Evolutionary conservation across 768 basidiomycete genomes (phyloP).

Genomic region (Suillus occidentalis): DNA sequence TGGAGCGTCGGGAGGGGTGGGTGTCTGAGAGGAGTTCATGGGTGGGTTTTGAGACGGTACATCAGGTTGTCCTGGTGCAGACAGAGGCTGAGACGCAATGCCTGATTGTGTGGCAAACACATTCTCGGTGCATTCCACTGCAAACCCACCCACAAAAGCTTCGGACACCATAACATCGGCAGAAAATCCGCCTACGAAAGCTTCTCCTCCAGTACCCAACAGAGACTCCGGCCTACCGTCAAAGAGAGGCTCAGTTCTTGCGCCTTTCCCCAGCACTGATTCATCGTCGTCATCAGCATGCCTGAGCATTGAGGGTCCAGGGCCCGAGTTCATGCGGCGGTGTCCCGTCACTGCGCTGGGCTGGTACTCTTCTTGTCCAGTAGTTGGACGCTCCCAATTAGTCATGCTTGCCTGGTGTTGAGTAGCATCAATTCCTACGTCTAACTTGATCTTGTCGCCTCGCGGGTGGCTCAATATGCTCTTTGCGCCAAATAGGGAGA

Average conservation of each 20-base stretch:
- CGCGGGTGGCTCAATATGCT: conserved; percentile 5
- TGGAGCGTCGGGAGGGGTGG: conserved; percentile 4
- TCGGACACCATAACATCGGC: neutral
- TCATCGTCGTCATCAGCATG: neutral
- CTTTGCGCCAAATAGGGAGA: conserved; percentile 5
- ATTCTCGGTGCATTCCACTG: neutral
- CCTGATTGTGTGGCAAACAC: conserved; percentile 3
- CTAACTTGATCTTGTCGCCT: conserved; percentile 21
- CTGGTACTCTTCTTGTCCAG: conserved; percentile 12
- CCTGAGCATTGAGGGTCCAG: conserved; percentile 10
- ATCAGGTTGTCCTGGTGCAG: neutral
- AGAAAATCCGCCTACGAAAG: neutral
- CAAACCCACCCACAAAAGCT: conserved; percentile 6
- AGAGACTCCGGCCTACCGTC: neutral
- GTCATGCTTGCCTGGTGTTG: neutral
- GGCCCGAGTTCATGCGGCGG: neutral
- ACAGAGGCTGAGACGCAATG: neutral
- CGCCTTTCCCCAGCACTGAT: neutral
- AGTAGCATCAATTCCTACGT: conserved; percentile 22
- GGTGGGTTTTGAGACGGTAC: conserved; percentile 1
- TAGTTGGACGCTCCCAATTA: conserved; percentile 4
- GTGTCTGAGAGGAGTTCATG: conserved; percentile 14
- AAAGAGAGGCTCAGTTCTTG: neutral
- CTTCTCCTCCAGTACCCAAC: neutral
- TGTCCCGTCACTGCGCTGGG: neutral